Base-by-base conservation (phyloP, 306 rosid genomes). In the Canavalia gladiata region DNA sequence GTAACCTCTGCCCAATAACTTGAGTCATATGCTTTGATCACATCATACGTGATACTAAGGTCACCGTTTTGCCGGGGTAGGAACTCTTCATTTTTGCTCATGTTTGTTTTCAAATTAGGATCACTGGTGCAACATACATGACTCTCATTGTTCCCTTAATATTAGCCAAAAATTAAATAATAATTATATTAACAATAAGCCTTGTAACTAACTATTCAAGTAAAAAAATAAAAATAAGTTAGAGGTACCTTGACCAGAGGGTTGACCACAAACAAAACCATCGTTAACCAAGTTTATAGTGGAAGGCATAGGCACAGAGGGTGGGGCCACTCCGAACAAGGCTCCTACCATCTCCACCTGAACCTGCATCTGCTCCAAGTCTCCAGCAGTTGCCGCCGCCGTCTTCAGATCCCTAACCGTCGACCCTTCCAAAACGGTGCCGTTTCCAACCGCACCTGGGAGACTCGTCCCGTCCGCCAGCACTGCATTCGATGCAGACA, bases 331-430 rank as follows among this genome's bases (percentile, higher is more conserved):
- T 0, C 98, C 99, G 9, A 88, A 83, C 87, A 84, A 87, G 1
- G 91, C 88, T 50, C 99, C 99, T 9, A 90, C 39, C 84, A 95
- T 37, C 1, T 89, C 66, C 73, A 95, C 94, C 90, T 45, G 67
- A 31, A 87, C 91, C 80, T 85, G 84, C 97, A 89, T 95, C 94
- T 93, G 98, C 8, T 66, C 74, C 84, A 87, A n/a, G 71, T 95
- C 98, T 2, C 98, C 99, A 0, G 99, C 99, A 0, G 98, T 95
- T 78, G 68, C 86, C 7, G 84, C 85, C 13, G 98, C 99, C 49
- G 99, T 91, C 86, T 95, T 91, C 74, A 95, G 88, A 83, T 95
- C 96, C 3, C 71, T 85, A 87, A 80, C 69, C 2, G 90, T 83
- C 1, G 78, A 90, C 7, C 99, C 98, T 0, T 85, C 84, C 0